Evolutionary conservation across 371 early-diverging fungal genomes (phyloP), one percentile per base, ranked within the genome.

Genomic region (Mucor piriformis): DNA sequence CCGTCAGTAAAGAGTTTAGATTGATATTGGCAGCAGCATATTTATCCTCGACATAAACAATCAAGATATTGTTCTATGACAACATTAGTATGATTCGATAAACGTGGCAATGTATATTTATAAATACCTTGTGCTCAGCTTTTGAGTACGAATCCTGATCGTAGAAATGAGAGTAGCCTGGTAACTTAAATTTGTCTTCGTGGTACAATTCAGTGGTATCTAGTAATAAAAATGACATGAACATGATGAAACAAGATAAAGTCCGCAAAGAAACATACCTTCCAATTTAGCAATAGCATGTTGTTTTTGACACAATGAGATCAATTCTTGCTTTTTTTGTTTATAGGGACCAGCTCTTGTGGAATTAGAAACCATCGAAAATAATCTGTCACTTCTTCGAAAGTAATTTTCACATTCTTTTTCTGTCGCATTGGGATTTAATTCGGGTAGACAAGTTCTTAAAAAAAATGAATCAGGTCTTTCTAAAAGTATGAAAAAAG

Each of bases 41-140:
- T 6, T 54, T 70, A n/a, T 77, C 70, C 54, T 80, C 77, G 15
- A 77, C 48, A 55, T 76, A 81, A 16, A 77, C 70, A 3, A 76
- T 61, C n/a, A 74, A 66, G 33, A 81, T 76, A 57, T 81, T 69
- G 34, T 72, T 77, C 76, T 78, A 62, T 2, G 15, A 27, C 40
- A 34, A 54, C 16, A 15, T 15, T 38, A 40, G 13, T 6, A 18
- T 42, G 7, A 18, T 40, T 40, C 8, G 24, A 48, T 24, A 47
- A 24, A 47, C 27, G 47, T 47, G 49, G 32, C 12, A 16, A 27
- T 6, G 11, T 27, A 29, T 49, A 3, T 49, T 16, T 33, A n/a
- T 12, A 29, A 24, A 27, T 61, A 66, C 57, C 52, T 61, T 69
- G 21, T 24, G 32, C 2, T 55, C 38, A 16, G 67, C 42, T 32